These are phyloP conservation scores for Domatiomyces catenatus DNA, from an alignment of 2,329 filamentous ascomycete species.

Conservation along the genomic window DNA sequence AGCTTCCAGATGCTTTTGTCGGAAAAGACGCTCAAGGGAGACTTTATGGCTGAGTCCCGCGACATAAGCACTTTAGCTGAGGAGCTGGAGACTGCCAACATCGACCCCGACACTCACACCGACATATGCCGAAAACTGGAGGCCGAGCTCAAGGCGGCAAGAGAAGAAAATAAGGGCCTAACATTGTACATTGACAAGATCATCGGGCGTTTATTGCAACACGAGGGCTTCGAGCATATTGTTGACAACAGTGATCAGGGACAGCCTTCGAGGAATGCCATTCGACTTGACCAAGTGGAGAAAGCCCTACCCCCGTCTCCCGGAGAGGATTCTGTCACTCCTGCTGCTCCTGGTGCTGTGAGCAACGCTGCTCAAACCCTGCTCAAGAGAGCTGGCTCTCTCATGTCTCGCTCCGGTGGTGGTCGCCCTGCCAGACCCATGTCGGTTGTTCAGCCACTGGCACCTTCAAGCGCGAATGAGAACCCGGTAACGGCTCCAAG, in stretches of 20 bases:
- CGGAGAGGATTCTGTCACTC: conserved; percentile 34
- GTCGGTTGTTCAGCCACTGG: conserved; percentile 28
- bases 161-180: conserved; percentile 92
- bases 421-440: conserved; percentile 27
- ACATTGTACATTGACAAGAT: conserved; percentile 99
- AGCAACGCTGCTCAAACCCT: conserved; percentile 38
- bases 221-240: conserved; percentile 83
- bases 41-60: conserved; percentile 51
- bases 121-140: conserved; percentile 55
- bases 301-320: conserved; percentile 77
- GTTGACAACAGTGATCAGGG: conserved; percentile 45
- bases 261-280: conserved; percentile 27
- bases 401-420: conserved; percentile 28
- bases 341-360: conserved; percentile 55
- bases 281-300: conserved; percentile 32
- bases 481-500: conserved; percentile 34
- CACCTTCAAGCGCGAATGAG: conserved; percentile 26
- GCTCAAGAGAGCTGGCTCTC: conserved; percentile 45
- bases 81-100: conserved; percentile 58
- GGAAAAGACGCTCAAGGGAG: conserved; percentile 88
- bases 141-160: conserved; percentile 59
- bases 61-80: conserved; percentile 57
- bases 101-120: conserved; percentile 45
- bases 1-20: conserved; percentile 90
- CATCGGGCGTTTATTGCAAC: conserved; percentile 82